These are phyloP conservation scores for Cryptococcus sp. DNA, from an alignment of 1,284 basidiomycete species.

Conservation along the genomic window DNA sequence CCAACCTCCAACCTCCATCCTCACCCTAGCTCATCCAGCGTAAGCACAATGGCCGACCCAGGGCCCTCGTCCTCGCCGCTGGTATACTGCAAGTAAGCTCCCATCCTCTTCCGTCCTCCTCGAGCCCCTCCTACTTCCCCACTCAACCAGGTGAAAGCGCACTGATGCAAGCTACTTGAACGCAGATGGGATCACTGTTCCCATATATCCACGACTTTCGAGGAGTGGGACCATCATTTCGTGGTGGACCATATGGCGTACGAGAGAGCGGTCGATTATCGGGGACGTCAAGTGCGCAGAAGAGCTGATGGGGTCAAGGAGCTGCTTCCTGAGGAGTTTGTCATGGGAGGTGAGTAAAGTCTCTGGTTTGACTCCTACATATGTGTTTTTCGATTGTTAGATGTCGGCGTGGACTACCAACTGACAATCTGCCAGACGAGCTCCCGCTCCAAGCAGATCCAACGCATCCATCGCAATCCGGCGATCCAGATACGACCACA, in stretches of 20 bases:
- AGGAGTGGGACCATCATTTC: slow-evolving; percentile 21
- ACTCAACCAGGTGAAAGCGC: background rate
- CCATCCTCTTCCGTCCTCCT: background rate
- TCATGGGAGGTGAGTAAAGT: background rate
- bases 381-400: background rate
- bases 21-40: too few relatives aligned
- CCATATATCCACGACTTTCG: slow-evolving; percentile 7
- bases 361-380: too few relatives aligned
- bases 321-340: slow-evolving; percentile 5
- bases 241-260: slow-evolving; percentile 16
- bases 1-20: too few relatives aligned
- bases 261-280: slow-evolving; percentile 9
- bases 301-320: slow-evolving; percentile 13
- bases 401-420: too few relatives aligned
- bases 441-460: slow-evolving; percentile 7
- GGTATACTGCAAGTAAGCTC: background rate
- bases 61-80: background rate
- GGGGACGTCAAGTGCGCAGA: slow-evolving; percentile 4
- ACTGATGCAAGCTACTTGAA: background rate
- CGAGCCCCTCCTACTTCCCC: background rate
- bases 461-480: slow-evolving; percentile 6
- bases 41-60: too few relatives aligned
- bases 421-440: slow-evolving; percentile 7
- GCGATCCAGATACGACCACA: slow-evolving; percentile 16
- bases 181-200: slow-evolving; percentile 20